Conservation (phyloP, 345 rosid genomes). For the Camelina neglecta region DNA sequence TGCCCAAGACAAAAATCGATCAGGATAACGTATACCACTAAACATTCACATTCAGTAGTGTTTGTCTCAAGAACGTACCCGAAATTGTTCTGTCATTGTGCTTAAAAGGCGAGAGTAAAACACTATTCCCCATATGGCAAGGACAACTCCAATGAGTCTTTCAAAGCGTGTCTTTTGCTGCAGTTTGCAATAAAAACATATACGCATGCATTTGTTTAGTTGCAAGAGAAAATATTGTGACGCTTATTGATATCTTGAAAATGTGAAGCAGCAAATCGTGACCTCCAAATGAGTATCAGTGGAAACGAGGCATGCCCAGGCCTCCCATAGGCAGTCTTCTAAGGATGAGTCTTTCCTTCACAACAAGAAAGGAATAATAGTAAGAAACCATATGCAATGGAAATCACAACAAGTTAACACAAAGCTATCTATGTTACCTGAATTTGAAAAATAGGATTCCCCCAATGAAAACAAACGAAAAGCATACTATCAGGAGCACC, state of each 20-base stretch:
- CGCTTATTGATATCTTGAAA: slow-evolving; percentile 3
- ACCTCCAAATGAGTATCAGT: slow-evolving; percentile 89
- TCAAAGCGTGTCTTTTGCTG: slow-evolving; percentile 93
- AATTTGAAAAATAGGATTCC: slow-evolving; percentile 78
- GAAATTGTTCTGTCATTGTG: slow-evolving; percentile 96
- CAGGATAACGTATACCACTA: slow-evolving; percentile 30
- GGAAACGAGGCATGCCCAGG: slow-evolving; percentile 95
- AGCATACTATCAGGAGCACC: slow-evolving; percentile 75
- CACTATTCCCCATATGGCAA: slow-evolving; percentile 93
- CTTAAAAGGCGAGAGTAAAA: slow-evolving; percentile 92
- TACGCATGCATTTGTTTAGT: slow-evolving; percentile 34
- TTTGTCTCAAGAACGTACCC: slow-evolving; percentile 56
- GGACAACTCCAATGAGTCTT: slow-evolving; percentile 78
- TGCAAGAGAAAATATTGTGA: slow-evolving; percentile 14
- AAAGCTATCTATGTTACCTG: slow-evolving; percentile 53
- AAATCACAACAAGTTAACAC: neutral
- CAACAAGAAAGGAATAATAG: slow-evolving; percentile 32
- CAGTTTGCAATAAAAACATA: slow-evolving; percentile 47
- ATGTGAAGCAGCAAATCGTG: slow-evolving; percentile 8
- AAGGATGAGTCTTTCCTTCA: slow-evolving; percentile 67
- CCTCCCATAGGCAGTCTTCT: slow-evolving; percentile 98
- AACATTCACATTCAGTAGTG: slow-evolving; percentile 2
- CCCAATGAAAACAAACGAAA: slow-evolving; percentile 85
- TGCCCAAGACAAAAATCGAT: slow-evolving; percentile 44
- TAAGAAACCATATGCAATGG: neutral